phyloP scores from a whole-genome alignment of 352 stramenopile species.

The Pelagophyceae sp. region DNA sequence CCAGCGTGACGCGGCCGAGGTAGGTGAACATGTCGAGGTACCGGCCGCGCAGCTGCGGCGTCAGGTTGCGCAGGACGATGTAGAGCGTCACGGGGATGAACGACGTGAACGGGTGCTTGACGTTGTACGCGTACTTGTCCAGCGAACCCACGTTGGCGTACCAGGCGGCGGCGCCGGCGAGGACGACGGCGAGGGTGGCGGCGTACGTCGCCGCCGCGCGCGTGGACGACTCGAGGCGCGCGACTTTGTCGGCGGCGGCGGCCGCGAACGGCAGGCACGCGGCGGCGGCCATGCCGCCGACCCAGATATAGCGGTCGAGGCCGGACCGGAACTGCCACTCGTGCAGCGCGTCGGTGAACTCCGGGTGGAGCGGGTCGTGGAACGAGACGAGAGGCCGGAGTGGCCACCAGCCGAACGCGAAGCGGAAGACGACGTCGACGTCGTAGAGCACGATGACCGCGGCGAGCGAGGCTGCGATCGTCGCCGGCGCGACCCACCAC shows the following conservation, averaged over 20 bases:
- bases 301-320: slow-evolving; percentile 71
- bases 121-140: slow-evolving; percentile 71
- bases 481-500: slow-evolving; percentile 31
- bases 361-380: slow-evolving; percentile 50
- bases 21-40: slow-evolving; percentile 58
- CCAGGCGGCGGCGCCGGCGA: slow-evolving; percentile 43
- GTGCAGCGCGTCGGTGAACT: slow-evolving; percentile 51
- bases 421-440: slow-evolving; percentile 49
- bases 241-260: slow-evolving; percentile 34
- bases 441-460: slow-evolving; percentile 72
- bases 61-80: slow-evolving; percentile 71
- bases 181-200: slow-evolving; percentile 38
- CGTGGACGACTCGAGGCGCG: background rate
- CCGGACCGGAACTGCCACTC: slow-evolving; percentile 76
- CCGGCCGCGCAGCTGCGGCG: slow-evolving; percentile 50
- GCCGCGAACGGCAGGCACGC: slow-evolving; percentile 35
- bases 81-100: slow-evolving; percentile 66
- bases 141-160: slow-evolving; percentile 45
- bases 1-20: slow-evolving; percentile 75
- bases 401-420: slow-evolving; percentile 42
- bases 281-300: slow-evolving; percentile 76
- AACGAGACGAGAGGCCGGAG: slow-evolving; percentile 49
- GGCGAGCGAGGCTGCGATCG: slow-evolving; percentile 36
- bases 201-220: slow-evolving; percentile 24
- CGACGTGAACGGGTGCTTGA: slow-evolving; percentile 68